A percentile compares a stretch with the other conserved stretches of the same genome.
Conservation (phyloP, 768 basidiomycete genomes). For the Tulasnella sp. region DNA sequence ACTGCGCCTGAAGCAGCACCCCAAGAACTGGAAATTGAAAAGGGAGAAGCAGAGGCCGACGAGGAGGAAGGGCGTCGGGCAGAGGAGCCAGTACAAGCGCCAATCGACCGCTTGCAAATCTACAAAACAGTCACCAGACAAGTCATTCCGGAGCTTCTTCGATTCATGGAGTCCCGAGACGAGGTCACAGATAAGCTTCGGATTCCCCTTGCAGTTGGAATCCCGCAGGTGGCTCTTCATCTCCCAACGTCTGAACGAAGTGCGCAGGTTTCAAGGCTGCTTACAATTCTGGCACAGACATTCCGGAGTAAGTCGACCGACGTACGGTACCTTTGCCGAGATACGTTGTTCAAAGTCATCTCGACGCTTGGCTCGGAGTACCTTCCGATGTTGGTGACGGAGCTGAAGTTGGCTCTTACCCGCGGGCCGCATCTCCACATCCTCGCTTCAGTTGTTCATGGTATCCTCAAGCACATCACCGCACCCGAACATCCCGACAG, state of each 20-base stretch:
- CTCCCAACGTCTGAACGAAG: conserved; percentile 55
- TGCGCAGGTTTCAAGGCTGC: conserved; percentile 57
- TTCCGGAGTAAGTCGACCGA: conserved; percentile 92
- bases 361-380: conserved; percentile 60
- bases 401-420: conserved; percentile 70
- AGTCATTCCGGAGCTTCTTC: conserved; percentile 68
- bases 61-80: conserved; percentile 19
- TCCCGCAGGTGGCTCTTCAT: conserved; percentile 71
- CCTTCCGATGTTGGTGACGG: conserved; percentile 60
- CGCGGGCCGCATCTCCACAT: conserved; percentile 94
- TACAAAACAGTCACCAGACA: conserved; percentile 47
- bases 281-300: conserved; percentile 81
- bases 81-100: conserved; percentile 16
- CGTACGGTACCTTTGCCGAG: conserved; percentile 74
- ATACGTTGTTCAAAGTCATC: conserved; percentile 71
- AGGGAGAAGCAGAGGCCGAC: conserved; percentile 14
- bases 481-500: conserved; percentile 39
- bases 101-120: conserved; percentile 25
- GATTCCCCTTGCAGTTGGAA: conserved; percentile 79
- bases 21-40: conserved; percentile 20
- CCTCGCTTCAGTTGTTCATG: conserved; percentile 72
- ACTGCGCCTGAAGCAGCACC: conserved; percentile 17
- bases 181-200: conserved; percentile 75
- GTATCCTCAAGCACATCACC: conserved; percentile 72
- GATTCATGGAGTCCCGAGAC: conserved; percentile 73